Conservation (phyloP, 805 yeast genomes). For the Candida nonsorbophila region DNA sequence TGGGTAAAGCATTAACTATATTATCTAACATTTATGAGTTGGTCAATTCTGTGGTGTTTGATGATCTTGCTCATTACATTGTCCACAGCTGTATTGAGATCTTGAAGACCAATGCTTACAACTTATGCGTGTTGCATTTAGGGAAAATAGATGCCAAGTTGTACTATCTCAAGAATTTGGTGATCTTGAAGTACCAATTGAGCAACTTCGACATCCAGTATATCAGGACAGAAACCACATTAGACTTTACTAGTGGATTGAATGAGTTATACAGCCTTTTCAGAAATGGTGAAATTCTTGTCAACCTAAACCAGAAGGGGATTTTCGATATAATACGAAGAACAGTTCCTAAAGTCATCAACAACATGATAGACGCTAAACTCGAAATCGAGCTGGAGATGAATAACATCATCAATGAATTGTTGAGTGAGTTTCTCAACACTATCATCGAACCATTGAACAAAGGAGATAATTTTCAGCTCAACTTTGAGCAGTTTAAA, state of each 20-base stretch:
- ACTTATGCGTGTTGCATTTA: constrained; percentile 36
- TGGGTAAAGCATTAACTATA: constrained; percentile 61
- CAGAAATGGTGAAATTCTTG: constrained; percentile 40
- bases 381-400: constrained; percentile 69
- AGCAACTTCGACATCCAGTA: constrained; percentile 74
- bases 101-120: constrained; percentile 47
- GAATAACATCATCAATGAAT: constrained; percentile 62
- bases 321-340: constrained; percentile 53
- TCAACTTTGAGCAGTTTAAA: constrained; percentile 28
- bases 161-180: constrained; percentile 65
- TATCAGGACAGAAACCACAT: constrained; percentile 61
- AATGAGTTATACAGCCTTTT: constrained; percentile 37
- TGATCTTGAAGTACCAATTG: constrained; percentile 65
- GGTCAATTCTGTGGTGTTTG: constrained; percentile 73
- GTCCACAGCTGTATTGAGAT: constrained; percentile 73
- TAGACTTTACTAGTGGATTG: constrained; percentile 77
- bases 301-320: constrained; percentile 23
- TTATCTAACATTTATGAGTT: constrained; percentile 76
- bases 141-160: constrained; percentile 58
- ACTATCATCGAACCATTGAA: constrained; percentile 41
- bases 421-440: constrained; percentile 48
- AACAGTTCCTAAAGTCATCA: constrained; percentile 73
- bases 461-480: background rate
- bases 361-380: constrained; percentile 74
- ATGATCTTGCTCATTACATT: constrained; percentile 82